Evolutionary conservation across 306 rosid species (phyloP).

Genomic region (Dalbergia oliveri): DNA sequence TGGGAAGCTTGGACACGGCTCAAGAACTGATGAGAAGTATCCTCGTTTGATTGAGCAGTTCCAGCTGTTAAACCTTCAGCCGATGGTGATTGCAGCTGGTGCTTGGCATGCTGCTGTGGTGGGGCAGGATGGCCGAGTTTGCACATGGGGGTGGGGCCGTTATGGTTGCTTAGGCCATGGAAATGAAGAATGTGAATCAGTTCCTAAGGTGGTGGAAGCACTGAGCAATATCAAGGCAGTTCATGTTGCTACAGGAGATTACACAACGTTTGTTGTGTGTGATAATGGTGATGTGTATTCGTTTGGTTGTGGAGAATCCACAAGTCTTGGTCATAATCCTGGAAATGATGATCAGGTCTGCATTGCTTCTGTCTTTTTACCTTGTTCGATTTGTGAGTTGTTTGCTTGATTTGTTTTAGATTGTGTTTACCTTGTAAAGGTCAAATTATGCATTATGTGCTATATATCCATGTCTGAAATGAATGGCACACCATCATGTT

Average conservation of each 20-base stretch:
- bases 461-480: neutral
- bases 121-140: slow-evolving; percentile 85
- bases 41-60: slow-evolving; percentile 80
- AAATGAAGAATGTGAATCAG: slow-evolving; percentile 77
- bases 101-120: slow-evolving; percentile 98
- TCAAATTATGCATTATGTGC: neutral
- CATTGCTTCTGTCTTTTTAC: slow-evolving; percentile 35
- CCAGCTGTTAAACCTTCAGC: slow-evolving; percentile 73
- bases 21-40: slow-evolving; percentile 73
- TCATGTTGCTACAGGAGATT: slow-evolving; percentile 87
- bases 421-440: neutral
- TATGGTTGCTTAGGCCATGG: slow-evolving; percentile 93
- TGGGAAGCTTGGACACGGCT: slow-evolving; percentile 89
- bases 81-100: slow-evolving; percentile 80
- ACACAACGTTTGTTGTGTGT: slow-evolving; percentile 83
- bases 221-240: slow-evolving; percentile 74
- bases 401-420: neutral
- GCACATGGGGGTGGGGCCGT: slow-evolving; percentile 97
- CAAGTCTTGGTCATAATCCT: slow-evolving; percentile 77
- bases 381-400: slow-evolving; percentile 9
- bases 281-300: slow-evolving; percentile 81
- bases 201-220: slow-evolving; percentile 81
- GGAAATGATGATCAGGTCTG: slow-evolving; percentile 66
- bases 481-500: neutral
- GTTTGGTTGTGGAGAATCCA: slow-evolving; percentile 86